phyloP scores from a whole-genome alignment of 2,329 filamentous ascomycete genomes.

The Escovopsis sp. region DNA sequence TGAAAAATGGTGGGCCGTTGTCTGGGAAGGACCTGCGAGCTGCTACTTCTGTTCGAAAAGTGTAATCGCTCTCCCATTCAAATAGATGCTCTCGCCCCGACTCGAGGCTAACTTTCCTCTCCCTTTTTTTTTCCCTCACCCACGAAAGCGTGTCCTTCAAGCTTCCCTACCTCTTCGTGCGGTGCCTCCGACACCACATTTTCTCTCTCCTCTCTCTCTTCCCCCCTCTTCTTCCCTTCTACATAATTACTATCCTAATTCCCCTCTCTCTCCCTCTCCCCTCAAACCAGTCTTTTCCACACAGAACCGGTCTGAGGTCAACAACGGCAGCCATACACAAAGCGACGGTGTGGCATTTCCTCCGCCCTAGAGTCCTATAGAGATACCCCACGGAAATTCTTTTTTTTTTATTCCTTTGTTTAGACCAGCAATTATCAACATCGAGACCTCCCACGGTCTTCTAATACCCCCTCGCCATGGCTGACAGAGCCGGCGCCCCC shows the following conservation, averaged over 20 bases:
- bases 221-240: conserved; percentile 5
- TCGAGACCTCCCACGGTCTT: conserved; percentile 6
- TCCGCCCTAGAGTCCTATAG: conserved; percentile 5
- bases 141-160: conserved; percentile 34
- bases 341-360: conserved; percentile 2
- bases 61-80: conserved; percentile 17
- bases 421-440: conserved; percentile 7
- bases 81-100: conserved; percentile 24
- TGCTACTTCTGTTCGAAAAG: not conserved
- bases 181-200: conserved; percentile 17
- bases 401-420: not conserved
- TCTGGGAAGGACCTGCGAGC: conserved; percentile 2
- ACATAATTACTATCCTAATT: conserved; percentile 4
- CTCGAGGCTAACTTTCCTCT: conserved; percentile 10
- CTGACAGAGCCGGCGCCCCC: conserved; percentile 38
- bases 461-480: conserved; percentile 25
- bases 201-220: conserved; percentile 9
- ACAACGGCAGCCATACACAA: not conserved
- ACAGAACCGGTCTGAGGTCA: no score
- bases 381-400: not conserved
- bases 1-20: not conserved
- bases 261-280: conserved; percentile 5
- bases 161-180: conserved; percentile 33
- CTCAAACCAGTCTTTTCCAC: not conserved
- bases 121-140: conserved; percentile 28